Conservation (phyloP, 192 early-diverging fungal genomes). For the Obelidium mucronatum region DNA sequence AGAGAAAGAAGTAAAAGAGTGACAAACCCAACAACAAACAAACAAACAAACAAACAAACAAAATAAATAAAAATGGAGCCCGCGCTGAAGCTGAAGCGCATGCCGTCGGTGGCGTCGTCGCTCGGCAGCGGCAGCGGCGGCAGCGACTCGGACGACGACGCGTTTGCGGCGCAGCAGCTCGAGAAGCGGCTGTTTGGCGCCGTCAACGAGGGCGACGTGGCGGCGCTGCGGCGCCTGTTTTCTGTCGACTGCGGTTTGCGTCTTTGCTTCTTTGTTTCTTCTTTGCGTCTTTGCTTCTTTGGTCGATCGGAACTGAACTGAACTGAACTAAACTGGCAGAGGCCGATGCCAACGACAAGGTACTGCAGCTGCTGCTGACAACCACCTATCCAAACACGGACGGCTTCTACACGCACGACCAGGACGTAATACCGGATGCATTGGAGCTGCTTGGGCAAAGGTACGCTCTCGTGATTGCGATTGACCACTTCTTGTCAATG, state of each 20-base stretch:
- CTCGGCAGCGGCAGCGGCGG: neutral
- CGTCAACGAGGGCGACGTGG: slow-evolving; percentile 50
- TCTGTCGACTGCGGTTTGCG: too few relatives aligned
- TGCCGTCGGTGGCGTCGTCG: too few relatives aligned
- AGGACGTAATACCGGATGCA: slow-evolving; percentile 65
- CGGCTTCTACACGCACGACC: slow-evolving; percentile 60
- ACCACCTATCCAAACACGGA: slow-evolving; percentile 64
- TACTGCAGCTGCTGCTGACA: slow-evolving; percentile 52
- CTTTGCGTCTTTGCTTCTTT: too few relatives aligned
- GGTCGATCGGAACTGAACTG: too few relatives aligned
- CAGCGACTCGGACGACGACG: neutral
- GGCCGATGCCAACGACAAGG: neutral
- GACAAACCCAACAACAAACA: neutral
- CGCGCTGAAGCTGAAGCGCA: too few relatives aligned
- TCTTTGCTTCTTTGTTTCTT: too few relatives aligned
- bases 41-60: neutral
- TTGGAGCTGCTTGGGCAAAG: slow-evolving; percentile 64
- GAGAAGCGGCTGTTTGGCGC: slow-evolving; percentile 45
- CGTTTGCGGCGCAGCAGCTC: slow-evolving; percentile 7
- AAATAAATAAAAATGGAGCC: neutral
- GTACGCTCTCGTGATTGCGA: slow-evolving; percentile 24
- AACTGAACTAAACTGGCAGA: too few relatives aligned
- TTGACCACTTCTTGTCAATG: neutral
- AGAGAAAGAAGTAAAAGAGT: too few relatives aligned
- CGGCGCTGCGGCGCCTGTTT: too few relatives aligned